These are phyloP conservation scores for Saururus chinensis DNA, from an alignment of 164 flowering plant genomes.

Conservation along the genomic window DNA sequence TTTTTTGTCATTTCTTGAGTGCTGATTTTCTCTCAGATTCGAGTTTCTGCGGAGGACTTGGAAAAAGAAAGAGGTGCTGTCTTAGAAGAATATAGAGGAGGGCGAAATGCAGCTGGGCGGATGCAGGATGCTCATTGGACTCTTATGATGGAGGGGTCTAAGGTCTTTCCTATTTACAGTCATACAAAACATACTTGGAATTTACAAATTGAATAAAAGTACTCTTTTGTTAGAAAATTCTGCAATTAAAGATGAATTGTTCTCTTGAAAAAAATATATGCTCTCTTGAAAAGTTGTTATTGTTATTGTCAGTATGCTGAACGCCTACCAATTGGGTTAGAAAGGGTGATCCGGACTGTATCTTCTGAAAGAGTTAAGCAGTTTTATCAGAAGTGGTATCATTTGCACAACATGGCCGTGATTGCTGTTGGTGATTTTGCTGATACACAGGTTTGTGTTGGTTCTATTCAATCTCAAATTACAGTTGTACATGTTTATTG, in stretches of 20 bases:
- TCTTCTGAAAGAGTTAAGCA: slow-evolving; percentile 61
- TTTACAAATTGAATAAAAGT: background rate
- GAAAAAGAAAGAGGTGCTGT: slow-evolving; percentile 97
- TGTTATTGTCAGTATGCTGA: slow-evolving; percentile 78
- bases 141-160: slow-evolving; percentile 89
- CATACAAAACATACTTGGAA: background rate
- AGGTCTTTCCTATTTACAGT: slow-evolving; percentile 27
- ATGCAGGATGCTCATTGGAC: slow-evolving; percentile 95
- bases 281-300: slow-evolving; percentile 3
- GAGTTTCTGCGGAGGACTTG: slow-evolving; percentile 74
- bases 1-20: background rate
- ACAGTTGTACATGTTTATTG: background rate
- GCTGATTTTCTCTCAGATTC: slow-evolving; percentile 39
- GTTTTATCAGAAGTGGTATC: slow-evolving; percentile 86
- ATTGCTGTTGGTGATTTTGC: slow-evolving; percentile 92
- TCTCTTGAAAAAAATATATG: background rate
- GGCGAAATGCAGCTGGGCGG: slow-evolving; percentile 79
- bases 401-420: slow-evolving; percentile 82
- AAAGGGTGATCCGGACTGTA: slow-evolving; percentile 75
- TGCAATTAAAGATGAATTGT: too few relatives aligned
- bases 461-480: slow-evolving; percentile 1
- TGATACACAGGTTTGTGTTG: slow-evolving; percentile 63
- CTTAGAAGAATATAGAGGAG: slow-evolving; percentile 82
- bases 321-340: slow-evolving; percentile 85
- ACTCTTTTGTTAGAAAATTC: background rate